These are phyloP conservation scores for Penicillium sp. DNA, from an alignment of 2,329 filamentous ascomycete genomes.

Conservation along the genomic window DNA sequence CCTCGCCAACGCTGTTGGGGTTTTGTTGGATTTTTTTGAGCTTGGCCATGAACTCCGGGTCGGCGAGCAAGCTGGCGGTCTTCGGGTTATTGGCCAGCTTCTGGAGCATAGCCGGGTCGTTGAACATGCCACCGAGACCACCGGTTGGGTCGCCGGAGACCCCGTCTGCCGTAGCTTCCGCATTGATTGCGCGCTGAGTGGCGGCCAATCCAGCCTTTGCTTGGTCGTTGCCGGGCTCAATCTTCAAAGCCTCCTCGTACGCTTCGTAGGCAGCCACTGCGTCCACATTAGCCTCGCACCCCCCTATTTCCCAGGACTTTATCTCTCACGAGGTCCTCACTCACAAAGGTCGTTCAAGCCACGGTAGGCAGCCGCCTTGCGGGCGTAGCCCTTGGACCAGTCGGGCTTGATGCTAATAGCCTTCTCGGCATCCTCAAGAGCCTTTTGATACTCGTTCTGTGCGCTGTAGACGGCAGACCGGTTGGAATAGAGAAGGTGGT, in stretches of 20 bases:
- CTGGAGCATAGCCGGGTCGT: conserved; percentile 80
- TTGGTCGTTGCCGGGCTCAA: conserved; percentile 86
- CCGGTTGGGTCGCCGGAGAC: conserved; percentile 64
- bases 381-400: conserved; percentile 95
- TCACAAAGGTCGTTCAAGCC: conserved; percentile 75
- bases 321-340: too few species aligned
- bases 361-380: conserved; percentile 88
- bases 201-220: conserved; percentile 83
- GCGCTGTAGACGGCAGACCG: conserved; percentile 85
- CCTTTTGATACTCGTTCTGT: conserved; percentile 80
- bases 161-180: conserved; percentile 64
- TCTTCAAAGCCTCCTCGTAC: conserved; percentile 90
- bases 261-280: conserved; percentile 76
- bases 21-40: conserved; percentile 77
- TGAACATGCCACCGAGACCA: conserved; percentile 90
- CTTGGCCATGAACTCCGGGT: conserved; percentile 86
- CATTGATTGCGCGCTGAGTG: conserved; percentile 83
- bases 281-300: conserved; percentile 9
- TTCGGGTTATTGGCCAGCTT: conserved; percentile 95
- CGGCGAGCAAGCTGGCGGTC: conserved; percentile 75
- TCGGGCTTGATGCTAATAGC: conserved; percentile 93
- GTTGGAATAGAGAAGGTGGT: conserved; percentile 98
- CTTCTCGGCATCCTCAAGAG: conserved; percentile 86
- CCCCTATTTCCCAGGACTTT: too few species aligned
- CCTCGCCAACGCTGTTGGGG: conserved; percentile 71